Evolutionary conservation across 139 green algal species (phyloP), one percentile per base, ranked within the genome.

Genomic region (Chlamydomonas sp.): DNA sequence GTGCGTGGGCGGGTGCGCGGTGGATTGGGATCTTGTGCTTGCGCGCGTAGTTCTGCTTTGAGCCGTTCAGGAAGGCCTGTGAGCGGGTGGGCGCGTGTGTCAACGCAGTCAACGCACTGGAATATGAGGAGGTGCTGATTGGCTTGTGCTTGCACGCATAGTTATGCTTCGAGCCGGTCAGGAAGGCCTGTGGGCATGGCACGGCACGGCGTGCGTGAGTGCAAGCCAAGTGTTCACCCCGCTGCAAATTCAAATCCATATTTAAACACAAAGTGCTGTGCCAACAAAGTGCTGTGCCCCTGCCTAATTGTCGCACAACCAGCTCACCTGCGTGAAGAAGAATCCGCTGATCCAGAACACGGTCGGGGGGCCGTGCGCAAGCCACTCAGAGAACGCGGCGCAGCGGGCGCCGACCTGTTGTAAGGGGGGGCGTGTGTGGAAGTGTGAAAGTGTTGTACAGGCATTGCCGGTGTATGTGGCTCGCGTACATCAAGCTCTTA

Each of bases 331-430:
- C 8, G 88, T 91, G 80, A 93, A 93, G 81, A 91, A 93, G 79
- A 93, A 93, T 43, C 86, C 86, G 30, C 72, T 80, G 63, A 93
- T 75, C 88, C 88, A 93, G 70, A 85, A 93, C 13, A 89, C 79
- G 2, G 60, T 57, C 1, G 43, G 71, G 3, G 71, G 48, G 1
- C 86, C 88, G 1, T 76, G 33, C 29, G 83, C 63, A 5, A 93
- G 78, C 88, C 88, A 93, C 22, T 69, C 33, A 3, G 22, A 35
- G 64, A 92, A 90, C 54, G 90, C 86, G 8, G 73, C 57, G 8
- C 75, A n/a, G n/a, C n/a, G n/a, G n/a, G n/a, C n/a, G n/a, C n/a
- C n/a, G n/a, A n/a, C n/a, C n/a, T n/a, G n/a, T n/a, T n/a, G n/a
- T n/a, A n/a, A n/a, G n/a, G n/a, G n/a, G n/a, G n/a, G n/a, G n/a